A percentile compares a stretch with the other conserved stretches of the same genome.
Evolutionary conservation across 2,329 filamentous ascomycete species (phyloP).

Genomic region (Fusarium subtropicale): DNA sequence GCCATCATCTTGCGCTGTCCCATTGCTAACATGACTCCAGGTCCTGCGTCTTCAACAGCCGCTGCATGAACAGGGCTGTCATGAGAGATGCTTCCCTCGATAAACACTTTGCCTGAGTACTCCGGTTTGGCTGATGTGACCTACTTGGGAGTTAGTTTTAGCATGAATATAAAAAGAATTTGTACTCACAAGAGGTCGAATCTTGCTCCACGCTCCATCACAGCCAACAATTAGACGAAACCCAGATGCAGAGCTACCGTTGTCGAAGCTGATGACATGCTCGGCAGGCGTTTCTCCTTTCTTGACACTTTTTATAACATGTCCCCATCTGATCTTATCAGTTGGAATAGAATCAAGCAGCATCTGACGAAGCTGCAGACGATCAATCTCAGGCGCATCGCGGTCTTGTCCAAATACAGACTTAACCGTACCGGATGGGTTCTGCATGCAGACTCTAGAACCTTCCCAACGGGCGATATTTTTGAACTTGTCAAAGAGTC

Average conservation of each 20-base stretch:
- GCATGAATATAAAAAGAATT: conserved; percentile 48
- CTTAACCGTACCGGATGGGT: conserved; percentile 46
- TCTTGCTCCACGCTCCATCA: conserved; percentile 44
- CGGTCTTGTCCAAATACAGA: conserved; percentile 37
- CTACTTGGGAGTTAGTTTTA: conserved; percentile 16
- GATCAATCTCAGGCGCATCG: conserved; percentile 54
- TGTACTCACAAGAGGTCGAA: conserved; percentile 54
- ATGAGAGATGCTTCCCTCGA: conserved; percentile 9
- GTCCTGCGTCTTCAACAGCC: not conserved
- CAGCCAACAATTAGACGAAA: conserved; percentile 26
- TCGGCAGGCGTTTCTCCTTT: fast-evolving
- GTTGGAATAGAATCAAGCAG: conserved; percentile 49
- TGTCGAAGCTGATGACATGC: conserved; percentile 4
- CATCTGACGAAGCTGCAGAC: conserved; percentile 51
- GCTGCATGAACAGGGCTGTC: not conserved
- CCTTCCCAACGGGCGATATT: conserved; percentile 44
- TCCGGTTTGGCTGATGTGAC: not conserved
- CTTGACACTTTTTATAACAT: not conserved
- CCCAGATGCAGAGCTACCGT: conserved; percentile 3
- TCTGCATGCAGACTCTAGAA: conserved; percentile 45
- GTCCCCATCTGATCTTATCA: conserved; percentile 54
- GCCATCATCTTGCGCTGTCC: not conserved
- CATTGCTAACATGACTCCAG: conserved; percentile 13
- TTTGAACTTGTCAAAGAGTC: conserved; percentile 60
- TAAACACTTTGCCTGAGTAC: conserved; percentile 18